Conservation (phyloP, 2,329 filamentous ascomycete genomes). For the Diaporthe citrichinensis region DNA sequence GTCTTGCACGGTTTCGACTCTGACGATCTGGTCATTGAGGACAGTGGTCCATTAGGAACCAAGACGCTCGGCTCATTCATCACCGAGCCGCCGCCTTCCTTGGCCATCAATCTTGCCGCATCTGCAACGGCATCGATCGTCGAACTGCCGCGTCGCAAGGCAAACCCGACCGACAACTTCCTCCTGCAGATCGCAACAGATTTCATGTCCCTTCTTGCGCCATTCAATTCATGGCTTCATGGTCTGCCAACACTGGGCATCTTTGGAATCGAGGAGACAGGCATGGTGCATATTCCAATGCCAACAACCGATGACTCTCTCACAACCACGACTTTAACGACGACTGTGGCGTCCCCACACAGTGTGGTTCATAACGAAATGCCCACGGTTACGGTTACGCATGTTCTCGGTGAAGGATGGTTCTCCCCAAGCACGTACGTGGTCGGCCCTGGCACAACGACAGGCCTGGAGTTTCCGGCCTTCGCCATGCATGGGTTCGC, state of each 20-base stretch:
- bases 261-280: slow-evolving; percentile 35
- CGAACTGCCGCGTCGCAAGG: slow-evolving; percentile 38
- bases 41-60: slow-evolving; percentile 41
- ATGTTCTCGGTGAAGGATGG: slow-evolving; percentile 41
- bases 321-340: slow-evolving; percentile 14
- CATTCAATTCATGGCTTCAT: slow-evolving; percentile 39
- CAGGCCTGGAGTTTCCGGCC: slow-evolving; percentile 13
- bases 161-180: slow-evolving; percentile 40
- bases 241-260: slow-evolving; percentile 32
- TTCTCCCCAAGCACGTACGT: slow-evolving; percentile 39
- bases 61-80: slow-evolving; percentile 44
- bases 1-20: slow-evolving; percentile 44
- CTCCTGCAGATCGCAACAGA: slow-evolving; percentile 40
- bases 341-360: slow-evolving; percentile 11
- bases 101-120: slow-evolving; percentile 40
- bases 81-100: slow-evolving; percentile 42
- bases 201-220: slow-evolving; percentile 31
- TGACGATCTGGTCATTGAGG: slow-evolving; percentile 43
- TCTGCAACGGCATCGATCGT: slow-evolving; percentile 35
- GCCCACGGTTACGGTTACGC: slow-evolving; percentile 40
- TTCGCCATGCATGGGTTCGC: background rate
- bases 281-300: slow-evolving; percentile 32
- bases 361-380: slow-evolving; percentile 10
- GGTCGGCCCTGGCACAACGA: slow-evolving; percentile 34
- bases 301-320: slow-evolving; percentile 2